phyloP scores from a whole-genome alignment of 2,329 filamentous ascomycete species.

The Claviceps sorghi region DNA sequence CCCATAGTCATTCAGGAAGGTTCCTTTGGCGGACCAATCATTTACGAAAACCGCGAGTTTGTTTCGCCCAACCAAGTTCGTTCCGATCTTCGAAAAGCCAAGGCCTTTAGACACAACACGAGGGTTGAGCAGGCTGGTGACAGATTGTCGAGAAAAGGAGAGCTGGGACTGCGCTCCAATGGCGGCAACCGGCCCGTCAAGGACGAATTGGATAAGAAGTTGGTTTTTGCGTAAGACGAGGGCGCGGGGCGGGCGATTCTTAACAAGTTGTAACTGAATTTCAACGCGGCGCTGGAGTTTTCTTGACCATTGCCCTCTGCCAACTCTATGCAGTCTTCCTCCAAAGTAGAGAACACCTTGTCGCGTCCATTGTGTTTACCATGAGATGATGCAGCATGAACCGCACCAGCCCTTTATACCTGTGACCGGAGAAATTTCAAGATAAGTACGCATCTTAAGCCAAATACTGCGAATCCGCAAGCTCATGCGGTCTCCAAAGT shows the following conservation, averaged over 20 bases:
- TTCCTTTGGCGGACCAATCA: constrained; percentile 87
- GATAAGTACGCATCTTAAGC: background rate
- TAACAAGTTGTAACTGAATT: background rate
- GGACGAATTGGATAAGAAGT: constrained; percentile 61
- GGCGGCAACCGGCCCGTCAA: constrained; percentile 47
- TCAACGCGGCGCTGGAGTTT: constrained; percentile 1
- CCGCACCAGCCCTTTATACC: background rate
- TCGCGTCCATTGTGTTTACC: background rate
- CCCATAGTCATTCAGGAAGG: constrained; percentile 93
- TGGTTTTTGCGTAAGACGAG: constrained; percentile 52
- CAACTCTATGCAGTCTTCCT: background rate
- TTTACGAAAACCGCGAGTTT: constrained; percentile 97
- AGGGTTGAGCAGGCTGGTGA: constrained; percentile 63
- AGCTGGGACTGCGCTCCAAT: constrained; percentile 57
- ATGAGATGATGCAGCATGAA: background rate
- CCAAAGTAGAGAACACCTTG: background rate
- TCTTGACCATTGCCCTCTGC: background rate
- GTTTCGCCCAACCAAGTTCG: constrained; percentile 91
- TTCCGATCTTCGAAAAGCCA: constrained; percentile 60
- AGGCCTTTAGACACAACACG: constrained; percentile 63
- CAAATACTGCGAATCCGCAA: background rate
- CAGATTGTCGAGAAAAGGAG: constrained; percentile 56
- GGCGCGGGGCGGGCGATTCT: background rate
- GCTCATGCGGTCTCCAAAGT: background rate
- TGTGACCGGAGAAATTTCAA: background rate